Base-by-base conservation (phyloP, 2,329 filamentous ascomycete genomes). In the Fusarium sp. region DNA sequence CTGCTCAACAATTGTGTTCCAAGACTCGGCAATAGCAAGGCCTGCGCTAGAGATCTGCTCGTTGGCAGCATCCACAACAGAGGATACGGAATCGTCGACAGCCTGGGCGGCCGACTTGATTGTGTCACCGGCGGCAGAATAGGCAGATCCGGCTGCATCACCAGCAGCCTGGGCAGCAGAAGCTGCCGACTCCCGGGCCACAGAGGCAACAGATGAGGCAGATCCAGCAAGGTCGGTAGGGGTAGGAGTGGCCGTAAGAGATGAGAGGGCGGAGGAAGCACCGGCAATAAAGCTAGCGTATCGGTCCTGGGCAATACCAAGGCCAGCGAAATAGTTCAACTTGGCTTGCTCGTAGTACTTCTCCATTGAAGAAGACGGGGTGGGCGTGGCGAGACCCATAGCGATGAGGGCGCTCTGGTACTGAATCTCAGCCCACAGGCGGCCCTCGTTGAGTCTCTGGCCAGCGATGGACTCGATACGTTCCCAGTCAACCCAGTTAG, bases 281-380 rank as follows among this genome's bases (percentile, higher is more conserved):
- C 92, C 91, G 14, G 87, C 87, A 3, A 96, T 74, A 78, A 96
- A 96, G 59, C 92, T 92, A 6, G 92, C 91, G 81, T 96, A 96
- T 40, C 92, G 90, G 50, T 91, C 93, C 77, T 97, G 93, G 1
- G 94, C 94, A 52, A 94, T 82, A 31, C 94, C 94, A 27, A 96
- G 82, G 13, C 92, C 93, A 72, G 94, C 92, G 76, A 94, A 95
- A 82, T 96, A 96, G 78, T 90, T 89, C 75, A 88, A 83, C 75
- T 87, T 89, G 54, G 89, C 92, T 84, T 87, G 91, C 79, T 86
- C 90, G 79, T 84, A 89, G 83, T 87, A 89, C 85, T 83, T 92
- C 82, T 84, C 92, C 69, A 81, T 88, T 81, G 83, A 77, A 0
- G 86, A 84, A 73, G 83, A 90, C 3, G 82, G 78, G 0, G 81